A percentile compares a stretch with the other conserved stretches of the same genome.
Evolutionary conservation across 2,329 filamentous ascomycete species (phyloP).

Genomic region (Acrodontium crateriforme): DNA sequence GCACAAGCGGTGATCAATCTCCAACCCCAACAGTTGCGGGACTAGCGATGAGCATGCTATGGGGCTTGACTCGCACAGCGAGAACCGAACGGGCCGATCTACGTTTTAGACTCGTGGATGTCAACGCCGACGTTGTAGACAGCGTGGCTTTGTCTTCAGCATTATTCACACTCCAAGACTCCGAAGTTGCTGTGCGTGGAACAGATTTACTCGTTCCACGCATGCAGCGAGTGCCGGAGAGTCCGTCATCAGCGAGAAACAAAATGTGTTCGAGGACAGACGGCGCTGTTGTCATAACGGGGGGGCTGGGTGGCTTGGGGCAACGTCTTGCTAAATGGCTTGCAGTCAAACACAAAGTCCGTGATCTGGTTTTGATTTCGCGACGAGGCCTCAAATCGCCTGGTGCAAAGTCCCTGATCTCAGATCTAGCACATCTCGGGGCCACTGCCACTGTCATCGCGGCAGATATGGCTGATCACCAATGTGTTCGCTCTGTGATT

Average conservation of each 20-base stretch:
- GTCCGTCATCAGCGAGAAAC: too few species aligned
- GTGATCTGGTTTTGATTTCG: constrained; percentile 1
- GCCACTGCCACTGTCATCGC: neutral
- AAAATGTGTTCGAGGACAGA: too few species aligned
- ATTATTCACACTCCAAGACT: too few species aligned
- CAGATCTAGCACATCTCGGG: neutral
- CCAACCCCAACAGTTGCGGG: too few species aligned
- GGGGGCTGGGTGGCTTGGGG: neutral
- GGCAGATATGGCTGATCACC: neutral
- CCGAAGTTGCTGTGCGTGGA: too few species aligned
- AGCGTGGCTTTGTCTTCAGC: too few species aligned
- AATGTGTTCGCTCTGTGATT: neutral
- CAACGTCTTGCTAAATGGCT: neutral
- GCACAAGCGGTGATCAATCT: too few species aligned
- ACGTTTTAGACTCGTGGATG: neutral
- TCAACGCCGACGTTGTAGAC: neutral
- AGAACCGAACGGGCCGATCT: neutral
- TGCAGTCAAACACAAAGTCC: neutral
- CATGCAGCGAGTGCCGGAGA: too few species aligned
- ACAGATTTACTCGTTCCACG: neutral
- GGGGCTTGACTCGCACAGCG: neutral
- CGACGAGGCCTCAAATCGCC: neutral
- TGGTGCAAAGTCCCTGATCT: neutral
- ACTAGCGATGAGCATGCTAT: too few species aligned
- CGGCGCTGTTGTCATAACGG: neutral